Conservation (phyloP, 208 protist species). For the Trypanosoma avium region DNA sequence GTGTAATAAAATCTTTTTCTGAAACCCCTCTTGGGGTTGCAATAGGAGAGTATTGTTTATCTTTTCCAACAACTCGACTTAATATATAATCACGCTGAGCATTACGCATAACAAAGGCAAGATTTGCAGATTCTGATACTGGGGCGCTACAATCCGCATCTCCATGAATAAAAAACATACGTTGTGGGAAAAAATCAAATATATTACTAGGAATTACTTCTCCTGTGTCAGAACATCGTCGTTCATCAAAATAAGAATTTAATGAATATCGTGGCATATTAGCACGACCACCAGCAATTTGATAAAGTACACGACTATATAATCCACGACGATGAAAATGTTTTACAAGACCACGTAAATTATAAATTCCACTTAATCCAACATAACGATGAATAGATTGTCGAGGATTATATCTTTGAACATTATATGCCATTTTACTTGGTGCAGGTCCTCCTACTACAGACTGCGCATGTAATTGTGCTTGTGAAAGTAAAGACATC, state of each 20-base stretch:
- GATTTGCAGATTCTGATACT: constrained; percentile 68
- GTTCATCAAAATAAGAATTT: constrained; percentile 72
- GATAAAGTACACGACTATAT: constrained; percentile 57
- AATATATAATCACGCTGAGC: constrained; percentile 65
- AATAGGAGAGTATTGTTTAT: too few relatives aligned
- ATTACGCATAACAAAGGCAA: constrained; percentile 66
- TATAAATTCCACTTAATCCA: constrained; percentile 85
- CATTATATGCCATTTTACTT: constrained; percentile 71
- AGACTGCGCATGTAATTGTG: constrained; percentile 62
- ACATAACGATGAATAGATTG: constrained; percentile 77
- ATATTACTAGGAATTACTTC: constrained; percentile 80
- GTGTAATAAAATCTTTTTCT: too few relatives aligned
- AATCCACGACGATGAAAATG: constrained; percentile 72
- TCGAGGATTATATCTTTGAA: constrained; percentile 84
- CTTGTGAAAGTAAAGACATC: constrained; percentile 87
- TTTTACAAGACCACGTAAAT: constrained; percentile 55
- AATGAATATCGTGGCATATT: constrained; percentile 65
- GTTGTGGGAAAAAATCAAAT: constrained; percentile 76
- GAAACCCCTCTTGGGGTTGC: too few relatives aligned
- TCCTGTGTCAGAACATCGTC: constrained; percentile 36
- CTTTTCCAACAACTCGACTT: too few relatives aligned
- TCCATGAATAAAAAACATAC: constrained; percentile 85
- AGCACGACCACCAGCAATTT: constrained; percentile 59
- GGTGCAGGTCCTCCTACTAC: constrained; percentile 30
- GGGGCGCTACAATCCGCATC: constrained; percentile 79